Percentiles rank a stretch among this genome's conserved stretches.
Conservation (phyloP, 352 stramenopile genomes). For the Phytopythium chamaehyphon region DNA sequence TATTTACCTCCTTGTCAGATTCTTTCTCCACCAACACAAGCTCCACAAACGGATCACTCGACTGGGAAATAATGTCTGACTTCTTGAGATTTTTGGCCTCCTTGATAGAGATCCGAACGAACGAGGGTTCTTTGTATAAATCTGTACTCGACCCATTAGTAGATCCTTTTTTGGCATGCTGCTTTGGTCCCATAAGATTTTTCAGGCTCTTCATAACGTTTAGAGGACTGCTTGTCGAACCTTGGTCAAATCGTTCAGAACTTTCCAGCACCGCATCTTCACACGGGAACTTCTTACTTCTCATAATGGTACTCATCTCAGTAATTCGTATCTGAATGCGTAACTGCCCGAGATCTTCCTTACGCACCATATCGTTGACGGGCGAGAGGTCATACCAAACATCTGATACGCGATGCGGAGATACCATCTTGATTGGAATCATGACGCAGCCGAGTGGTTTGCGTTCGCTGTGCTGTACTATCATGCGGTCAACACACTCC, state of each 20-base stretch:
- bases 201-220: constrained; percentile 13
- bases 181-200: neutral
- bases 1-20: constrained; percentile 45
- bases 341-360: constrained; percentile 50
- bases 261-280: constrained; percentile 26
- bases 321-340: constrained; percentile 45
- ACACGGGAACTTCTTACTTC: constrained; percentile 30
- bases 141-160: neutral
- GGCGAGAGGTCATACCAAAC: constrained; percentile 60
- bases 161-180: neutral
- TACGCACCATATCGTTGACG: constrained; percentile 67
- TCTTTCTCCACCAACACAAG: constrained; percentile 43
- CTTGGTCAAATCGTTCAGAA: constrained; percentile 1
- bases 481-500: constrained; percentile 59
- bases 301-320: constrained; percentile 23
- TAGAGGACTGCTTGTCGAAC: neutral
- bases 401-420: constrained; percentile 50
- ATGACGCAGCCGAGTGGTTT: constrained; percentile 61
- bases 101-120: constrained; percentile 53
- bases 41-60: constrained; percentile 61
- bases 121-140: constrained; percentile 34
- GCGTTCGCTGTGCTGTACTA: constrained; percentile 28
- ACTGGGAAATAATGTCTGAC: constrained; percentile 27
- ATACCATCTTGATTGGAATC: constrained; percentile 62
- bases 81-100: constrained; percentile 54